phyloP scores from a whole-genome alignment of 768 basidiomycete genomes.

The Butyriboletus loyo region DNA sequence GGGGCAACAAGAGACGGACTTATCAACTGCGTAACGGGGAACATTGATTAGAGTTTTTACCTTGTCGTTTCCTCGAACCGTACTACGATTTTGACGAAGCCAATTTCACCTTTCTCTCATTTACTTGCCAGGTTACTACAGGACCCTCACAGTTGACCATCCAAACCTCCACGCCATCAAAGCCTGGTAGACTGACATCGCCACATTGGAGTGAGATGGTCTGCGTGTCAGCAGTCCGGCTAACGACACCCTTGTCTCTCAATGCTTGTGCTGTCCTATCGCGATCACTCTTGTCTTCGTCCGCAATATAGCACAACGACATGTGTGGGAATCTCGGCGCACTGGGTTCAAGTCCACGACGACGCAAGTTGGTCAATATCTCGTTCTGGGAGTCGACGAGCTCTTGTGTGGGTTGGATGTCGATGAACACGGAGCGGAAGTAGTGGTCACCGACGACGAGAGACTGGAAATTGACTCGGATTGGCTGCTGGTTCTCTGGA shows the following conservation, averaged over 20 bases:
- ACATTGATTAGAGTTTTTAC: too few species aligned
- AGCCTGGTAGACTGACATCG: conserved; percentile 38
- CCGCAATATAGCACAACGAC: conserved; percentile 70
- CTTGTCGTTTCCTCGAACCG: neutral
- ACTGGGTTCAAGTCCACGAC: conserved; percentile 36
- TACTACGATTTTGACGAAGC: neutral
- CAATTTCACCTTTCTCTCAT: conserved; percentile 36
- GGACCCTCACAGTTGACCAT: conserved; percentile 56
- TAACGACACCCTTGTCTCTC: conserved; percentile 34
- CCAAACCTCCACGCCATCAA: conserved; percentile 55
- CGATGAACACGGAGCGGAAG: conserved; percentile 68
- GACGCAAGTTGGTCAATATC: conserved; percentile 38
- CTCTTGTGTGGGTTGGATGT: conserved; percentile 43
- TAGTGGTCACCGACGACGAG: conserved; percentile 60
- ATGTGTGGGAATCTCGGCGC: conserved; percentile 69
- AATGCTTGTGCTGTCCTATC: conserved; percentile 45
- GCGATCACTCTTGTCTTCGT: conserved; percentile 60
- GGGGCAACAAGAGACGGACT: too few species aligned
- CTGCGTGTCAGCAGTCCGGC: conserved; percentile 24
- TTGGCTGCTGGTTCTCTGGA: conserved; percentile 29
- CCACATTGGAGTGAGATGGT: conserved; percentile 26
- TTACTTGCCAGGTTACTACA: conserved; percentile 54
- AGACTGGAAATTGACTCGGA: conserved; percentile 49
- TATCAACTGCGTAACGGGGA: too few species aligned
- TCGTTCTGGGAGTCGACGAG: conserved; percentile 47